These are phyloP conservation scores for Tritrichomonas musculus DNA, from an alignment of 208 protist species.

Conservation along the genomic window DNA sequence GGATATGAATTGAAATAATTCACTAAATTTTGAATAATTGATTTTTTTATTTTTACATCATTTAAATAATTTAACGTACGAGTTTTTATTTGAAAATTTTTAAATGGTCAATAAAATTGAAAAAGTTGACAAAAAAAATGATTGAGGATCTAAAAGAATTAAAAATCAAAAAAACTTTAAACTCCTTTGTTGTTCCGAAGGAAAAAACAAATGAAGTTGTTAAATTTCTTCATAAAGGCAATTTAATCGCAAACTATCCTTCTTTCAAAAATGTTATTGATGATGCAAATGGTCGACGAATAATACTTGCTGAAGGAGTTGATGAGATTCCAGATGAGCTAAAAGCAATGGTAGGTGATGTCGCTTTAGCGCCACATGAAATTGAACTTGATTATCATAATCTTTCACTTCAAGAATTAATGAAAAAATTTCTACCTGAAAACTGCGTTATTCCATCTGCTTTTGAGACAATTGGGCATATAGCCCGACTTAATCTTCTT, in stretches of 20 bases:
- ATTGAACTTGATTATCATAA: neutral
- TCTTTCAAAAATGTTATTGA: neutral
- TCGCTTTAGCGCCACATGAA: neutral
- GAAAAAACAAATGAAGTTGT: neutral
- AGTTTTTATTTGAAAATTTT: no score
- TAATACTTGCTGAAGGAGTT: neutral
- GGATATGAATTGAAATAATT: no score
- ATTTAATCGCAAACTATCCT: neutral
- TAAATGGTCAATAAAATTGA: no score
- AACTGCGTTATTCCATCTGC: slow-evolving; percentile 39
- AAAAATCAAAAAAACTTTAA: neutral
- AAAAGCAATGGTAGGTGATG: neutral
- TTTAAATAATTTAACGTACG: no score
- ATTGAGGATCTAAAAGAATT: neutral
- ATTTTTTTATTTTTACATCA: no score
- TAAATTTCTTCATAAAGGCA: neutral
- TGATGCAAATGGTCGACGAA: neutral
- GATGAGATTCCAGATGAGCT: neutral
- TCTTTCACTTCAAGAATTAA: slow-evolving; percentile 23
- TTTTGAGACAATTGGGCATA: slow-evolving; percentile 67
- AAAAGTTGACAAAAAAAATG: no score
- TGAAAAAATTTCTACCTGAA: slow-evolving; percentile 40
- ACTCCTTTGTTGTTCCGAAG: slow-evolving; percentile 5
- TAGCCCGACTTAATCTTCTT: slow-evolving; percentile 90
- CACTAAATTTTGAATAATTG: no score